phyloP scores from a whole-genome alignment of 2,329 filamentous ascomycete species.

The Atkinsonella hypoxylon region DNA sequence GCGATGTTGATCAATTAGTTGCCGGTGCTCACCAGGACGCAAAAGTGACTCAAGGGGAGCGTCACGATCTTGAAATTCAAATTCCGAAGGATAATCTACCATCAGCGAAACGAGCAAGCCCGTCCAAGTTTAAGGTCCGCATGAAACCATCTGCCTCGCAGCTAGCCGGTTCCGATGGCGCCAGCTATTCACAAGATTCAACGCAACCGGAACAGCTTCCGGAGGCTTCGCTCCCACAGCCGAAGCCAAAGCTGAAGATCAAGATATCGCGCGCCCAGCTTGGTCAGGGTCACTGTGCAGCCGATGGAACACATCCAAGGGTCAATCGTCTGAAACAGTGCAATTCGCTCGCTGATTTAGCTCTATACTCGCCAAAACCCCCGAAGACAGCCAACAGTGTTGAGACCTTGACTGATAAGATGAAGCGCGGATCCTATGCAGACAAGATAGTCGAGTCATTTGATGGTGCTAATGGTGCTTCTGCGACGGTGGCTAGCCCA shows the following conservation, averaged over 20 bases:
- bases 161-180: not conserved
- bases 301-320: slow-evolving; percentile 9
- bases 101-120: slow-evolving; percentile 5
- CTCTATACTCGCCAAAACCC: slow-evolving; percentile 9
- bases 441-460: not conserved
- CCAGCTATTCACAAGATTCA: not conserved
- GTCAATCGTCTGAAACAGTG: slow-evolving; percentile 19
- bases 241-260: slow-evolving; percentile 20
- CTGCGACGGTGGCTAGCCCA: slow-evolving; percentile 5
- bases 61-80: not conserved
- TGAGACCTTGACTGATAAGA: not conserved
- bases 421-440: not conserved
- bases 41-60: not conserved
- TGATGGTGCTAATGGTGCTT: slow-evolving; percentile 7
- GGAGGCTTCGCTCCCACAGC: not conserved
- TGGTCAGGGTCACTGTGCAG: slow-evolving; percentile 8
- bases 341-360: slow-evolving; percentile 21
- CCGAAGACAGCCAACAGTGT: not conserved
- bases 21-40: not conserved
- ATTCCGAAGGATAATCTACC: not conserved
- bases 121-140: slow-evolving; percentile 18
- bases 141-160: slow-evolving; percentile 13
- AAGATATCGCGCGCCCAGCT: slow-evolving; percentile 21
- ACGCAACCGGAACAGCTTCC: not conserved
- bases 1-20: not conserved